These are phyloP conservation scores for Penicillium diatomitis DNA, from an alignment of 495 filamentous ascomycete genomes.

Conservation along the genomic window DNA sequence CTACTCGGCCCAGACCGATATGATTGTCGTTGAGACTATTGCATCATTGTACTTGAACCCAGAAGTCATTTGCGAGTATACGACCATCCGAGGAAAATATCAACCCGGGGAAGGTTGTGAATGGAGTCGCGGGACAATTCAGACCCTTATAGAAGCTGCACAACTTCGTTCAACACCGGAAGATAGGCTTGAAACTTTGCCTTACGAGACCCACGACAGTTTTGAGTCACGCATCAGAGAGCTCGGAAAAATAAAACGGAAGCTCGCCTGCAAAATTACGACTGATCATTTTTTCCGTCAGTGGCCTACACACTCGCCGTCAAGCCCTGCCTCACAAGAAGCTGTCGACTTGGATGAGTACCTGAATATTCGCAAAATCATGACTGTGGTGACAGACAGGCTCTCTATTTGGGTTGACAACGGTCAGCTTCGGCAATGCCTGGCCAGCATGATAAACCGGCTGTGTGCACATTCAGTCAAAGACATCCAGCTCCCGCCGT, in stretches of 20 bases:
- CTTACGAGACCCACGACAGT: neutral
- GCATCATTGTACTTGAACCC: neutral
- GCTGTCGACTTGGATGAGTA: neutral
- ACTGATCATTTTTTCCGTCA: neutral
- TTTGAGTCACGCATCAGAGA: neutral
- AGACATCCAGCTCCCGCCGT: neutral
- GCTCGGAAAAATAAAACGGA: neutral
- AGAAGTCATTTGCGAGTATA: neutral
- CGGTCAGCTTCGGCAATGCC: neutral
- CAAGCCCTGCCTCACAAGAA: neutral
- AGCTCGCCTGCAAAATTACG: neutral
- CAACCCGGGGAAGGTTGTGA: neutral
- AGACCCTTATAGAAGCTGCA: neutral
- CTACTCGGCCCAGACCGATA: neutral
- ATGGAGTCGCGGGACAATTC: neutral
- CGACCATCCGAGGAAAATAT: neutral
- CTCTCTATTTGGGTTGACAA: neutral
- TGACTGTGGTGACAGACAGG: neutral
- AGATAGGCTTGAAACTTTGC: neutral
- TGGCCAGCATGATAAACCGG: neutral
- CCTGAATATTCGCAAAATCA: neutral
- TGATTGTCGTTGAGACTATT: neutral
- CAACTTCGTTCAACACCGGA: neutral
- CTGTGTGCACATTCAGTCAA: neutral
- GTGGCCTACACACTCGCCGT: constrained; percentile 1